Evolutionary conservation across 139 green algal species (phyloP), one percentile per base, ranked within the genome.

Genomic region (Coelastrella sp.): DNA sequence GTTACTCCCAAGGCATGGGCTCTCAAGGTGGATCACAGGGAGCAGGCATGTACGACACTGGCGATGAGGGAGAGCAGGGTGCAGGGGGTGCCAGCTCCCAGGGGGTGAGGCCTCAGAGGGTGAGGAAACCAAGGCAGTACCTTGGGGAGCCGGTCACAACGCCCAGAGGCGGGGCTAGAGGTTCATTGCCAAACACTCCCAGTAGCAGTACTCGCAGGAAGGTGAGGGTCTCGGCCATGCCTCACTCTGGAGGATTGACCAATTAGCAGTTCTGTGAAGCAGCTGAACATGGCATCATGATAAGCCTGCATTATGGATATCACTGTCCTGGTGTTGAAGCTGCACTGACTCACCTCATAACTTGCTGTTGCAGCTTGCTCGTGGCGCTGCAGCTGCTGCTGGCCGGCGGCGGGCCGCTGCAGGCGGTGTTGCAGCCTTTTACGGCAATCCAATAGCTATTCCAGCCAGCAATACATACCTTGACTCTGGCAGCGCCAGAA

Each of bases 171-270:
- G 57, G 22, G n/a, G 49, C 49, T 7, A 79, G 85, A 22, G 72
- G 70, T 25, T 89, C 72, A 25, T 27, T 81, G 85, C 85, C 70
- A 24, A 74, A 22, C 57, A 80, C 66, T 15, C 84, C 66, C 49
- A 79, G 73, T n/a, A 87, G 63, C 82, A 76, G 82, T 35, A 87
- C 25, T 14, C 63, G 82, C 17, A 74, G 82, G 24, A 74, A 86
- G 81, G 81, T 74, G 60, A 25, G 79, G 6, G 49, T 11, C 7
- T n/a, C 4, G 65, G 15, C 15, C 65, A n/a, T 73, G 65, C 4
- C 19, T 17, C 65, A 73, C 15, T 73, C 65, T 73, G 35, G 35
- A 49, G 35, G 35, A 49, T 49, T 49, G 35, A 49, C 35, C 35
- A 49, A 49, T 49, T 3, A 49, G 35, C 35, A 49, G 65, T 15